A percentile compares a stretch with the other conserved stretches of the same genome.
Conservation (phyloP, 352 stramenopile species). For the Pythium folliculosum region DNA sequence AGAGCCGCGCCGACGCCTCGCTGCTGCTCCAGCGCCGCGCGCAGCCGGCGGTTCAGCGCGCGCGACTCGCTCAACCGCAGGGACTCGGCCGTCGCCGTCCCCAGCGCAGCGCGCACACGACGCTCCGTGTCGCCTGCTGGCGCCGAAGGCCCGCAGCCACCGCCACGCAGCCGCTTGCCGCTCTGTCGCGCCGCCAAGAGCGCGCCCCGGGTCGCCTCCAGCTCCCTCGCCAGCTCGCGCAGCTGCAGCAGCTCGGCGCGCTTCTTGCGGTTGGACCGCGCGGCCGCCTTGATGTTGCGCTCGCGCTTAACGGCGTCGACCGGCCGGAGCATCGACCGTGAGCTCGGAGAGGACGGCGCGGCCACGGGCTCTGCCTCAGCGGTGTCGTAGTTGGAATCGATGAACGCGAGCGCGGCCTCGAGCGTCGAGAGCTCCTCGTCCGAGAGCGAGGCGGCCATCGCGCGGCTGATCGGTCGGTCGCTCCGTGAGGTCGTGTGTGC, state of each 20-base stretch:
- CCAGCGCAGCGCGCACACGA: neutral
- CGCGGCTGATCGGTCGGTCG: too few relatives aligned
- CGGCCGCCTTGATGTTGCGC: constrained; percentile 6
- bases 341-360: neutral
- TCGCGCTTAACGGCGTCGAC: neutral
- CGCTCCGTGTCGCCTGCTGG: neutral
- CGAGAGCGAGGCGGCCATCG: too few relatives aligned
- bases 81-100: neutral
- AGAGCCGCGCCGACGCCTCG: neutral
- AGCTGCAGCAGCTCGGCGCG: constrained; percentile 6
- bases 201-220: neutral
- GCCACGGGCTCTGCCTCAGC: neutral
- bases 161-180: too few relatives aligned
- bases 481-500: too few relatives aligned
- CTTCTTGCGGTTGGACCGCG: constrained; percentile 5
- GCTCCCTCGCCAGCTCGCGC: neutral
- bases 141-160: too few relatives aligned
- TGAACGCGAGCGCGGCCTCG: constrained; percentile 15
- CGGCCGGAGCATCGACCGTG: neutral
- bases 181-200: neutral
- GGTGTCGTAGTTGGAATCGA: constrained; percentile 5
- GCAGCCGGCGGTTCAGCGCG: constrained; percentile 3
- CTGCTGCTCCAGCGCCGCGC: neutral
- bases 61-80: neutral
- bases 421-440: constrained; percentile 12